Evolutionary conservation across 257 asterid genomes (phyloP), one percentile per base, ranked within the genome.

Genomic region (Nicotiana knightiana): DNA sequence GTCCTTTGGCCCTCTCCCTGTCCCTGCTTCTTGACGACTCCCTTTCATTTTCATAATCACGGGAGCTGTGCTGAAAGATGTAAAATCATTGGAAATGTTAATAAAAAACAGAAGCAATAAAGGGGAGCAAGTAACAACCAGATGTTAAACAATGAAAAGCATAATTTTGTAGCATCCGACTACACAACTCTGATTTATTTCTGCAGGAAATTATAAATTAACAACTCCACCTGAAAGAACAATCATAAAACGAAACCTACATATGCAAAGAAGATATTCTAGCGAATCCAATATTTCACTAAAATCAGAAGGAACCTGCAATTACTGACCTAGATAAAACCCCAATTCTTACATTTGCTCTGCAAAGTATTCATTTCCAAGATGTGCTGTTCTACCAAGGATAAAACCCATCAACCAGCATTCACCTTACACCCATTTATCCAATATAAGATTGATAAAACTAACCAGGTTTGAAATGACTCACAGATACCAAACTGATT

Each of bases 11-110:
- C 63, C 77, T 57, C 51, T 66, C 83, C 51, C 54, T 80, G 15
- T 80, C 83, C 76, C 63, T 53, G 39, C 83, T 81, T 81, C 78
- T 81, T 81, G 83, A 81, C 53, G 83, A 65, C 64, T 81, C 78
- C 76, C 75, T 80, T 64, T 53, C 67, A 0, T 26, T 48, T 16
- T 66, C 83, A 81, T 80, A 30, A 18, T 81, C 78, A 65, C 26
- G 78, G 51, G 67, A 81, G 18, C 66, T 32, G 4, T 4, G 83
- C 83, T 81, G 83, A 37, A 81, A 48, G 32, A 53, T 66, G 48
- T 65, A 51, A 51, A 51, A 81, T 8, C 73, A 81, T 30, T 12
- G 55, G 63, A 28, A 67, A 79, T 18, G 67, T 30, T 71, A 26
- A 57, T 6, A 32, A 66, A n/a, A 21, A 68, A 3, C 7, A 65